Conservation (phyloP, 2,329 filamentous ascomycete genomes). For the Penicillium hordei region DNA sequence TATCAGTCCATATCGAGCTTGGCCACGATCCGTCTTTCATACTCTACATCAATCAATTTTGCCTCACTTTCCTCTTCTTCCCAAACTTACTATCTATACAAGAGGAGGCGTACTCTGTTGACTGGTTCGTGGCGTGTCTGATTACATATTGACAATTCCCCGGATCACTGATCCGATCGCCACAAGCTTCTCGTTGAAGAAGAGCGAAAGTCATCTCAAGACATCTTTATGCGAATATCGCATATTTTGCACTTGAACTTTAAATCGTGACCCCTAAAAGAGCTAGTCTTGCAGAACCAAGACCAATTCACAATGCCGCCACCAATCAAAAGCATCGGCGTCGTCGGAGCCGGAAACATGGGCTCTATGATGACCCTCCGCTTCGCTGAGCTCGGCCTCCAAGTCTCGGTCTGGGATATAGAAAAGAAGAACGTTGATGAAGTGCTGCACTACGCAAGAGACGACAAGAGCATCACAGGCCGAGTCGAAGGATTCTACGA, state of each 20-base stretch:
- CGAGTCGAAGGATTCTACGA: constrained; percentile 37
- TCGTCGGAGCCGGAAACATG: constrained; percentile 45
- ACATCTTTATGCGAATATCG: not conserved
- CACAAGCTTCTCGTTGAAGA: constrained; percentile 19
- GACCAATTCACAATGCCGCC: constrained; percentile 20
- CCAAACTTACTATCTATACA: not conserved
- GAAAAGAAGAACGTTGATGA: constrained; percentile 36
- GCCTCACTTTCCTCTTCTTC: not conserved
- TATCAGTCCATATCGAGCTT: not conserved
- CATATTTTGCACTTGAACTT: not conserved
- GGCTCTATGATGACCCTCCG: constrained; percentile 46
- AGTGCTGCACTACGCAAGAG: constrained; percentile 26
- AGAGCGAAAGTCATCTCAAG: not conserved
- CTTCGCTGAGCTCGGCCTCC: constrained; percentile 40
- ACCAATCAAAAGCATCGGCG: constrained; percentile 39
- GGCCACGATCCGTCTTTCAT: not conserved
- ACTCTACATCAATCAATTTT: not conserved
- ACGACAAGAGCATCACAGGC: constrained; percentile 28
- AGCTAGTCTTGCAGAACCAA: not conserved
- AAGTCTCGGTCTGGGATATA: constrained; percentile 44
- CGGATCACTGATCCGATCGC: constrained; percentile 18
- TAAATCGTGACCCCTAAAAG: not conserved
- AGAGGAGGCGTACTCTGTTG: not conserved
- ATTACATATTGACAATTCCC: constrained; percentile 16
- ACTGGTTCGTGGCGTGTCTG: constrained; percentile 5